Base-by-base conservation (phyloP, 129 eudicot genomes). In the Arctium minus region DNA sequence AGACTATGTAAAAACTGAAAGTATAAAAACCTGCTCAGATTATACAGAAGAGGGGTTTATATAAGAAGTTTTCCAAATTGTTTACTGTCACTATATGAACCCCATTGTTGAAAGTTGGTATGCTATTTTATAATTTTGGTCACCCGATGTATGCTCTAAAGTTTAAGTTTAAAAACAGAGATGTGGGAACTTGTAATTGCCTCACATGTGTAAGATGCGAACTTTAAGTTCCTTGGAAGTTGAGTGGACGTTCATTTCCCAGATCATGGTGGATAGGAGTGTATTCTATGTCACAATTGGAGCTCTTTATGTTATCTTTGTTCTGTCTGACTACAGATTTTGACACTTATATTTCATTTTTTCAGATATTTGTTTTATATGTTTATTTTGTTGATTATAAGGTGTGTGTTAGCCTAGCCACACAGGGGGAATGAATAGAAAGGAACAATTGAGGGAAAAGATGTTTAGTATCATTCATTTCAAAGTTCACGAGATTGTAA, bases 21-120 rank as follows among this genome's bases (percentile, higher is more conserved):
- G 62, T 62, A 29, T 9, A 29, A 81, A 62, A 78, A 56, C 73
- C 36, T 71, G 82, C 38, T 79, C 87, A 84, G 65, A 48, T 56
- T 78, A 72, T 12, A 78, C 60, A 40, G 75, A 78, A 72, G 83
- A 71, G 82, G 37, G 71, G 42, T 68, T 78, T 79, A n/a, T 78
- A 62, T 67, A 75, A 18, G 33, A 67, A 44, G 60, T 62, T 82
- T 75, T 35, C 50, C 13, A 60, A 78, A 78, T 72, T 15, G 31
- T 84, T 39, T 60, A 62, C n/a, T 38, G n/a, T 71, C 79, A 72
- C 39, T 78, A 60, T 71, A 56, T 53, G 82, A 77, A 53, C 86
- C 78, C 77, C 74, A 29, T 64, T 64, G 75, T 62, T 84, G 69
- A 79, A 79, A 79, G 76, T 79, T 84, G 83, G 71, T 73, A 8